Percentiles rank a stretch among this genome's conserved stretches.
phyloP scores from a whole-genome alignment of 169 alveolate genomes.

The Plasmodium relictum region DNA sequence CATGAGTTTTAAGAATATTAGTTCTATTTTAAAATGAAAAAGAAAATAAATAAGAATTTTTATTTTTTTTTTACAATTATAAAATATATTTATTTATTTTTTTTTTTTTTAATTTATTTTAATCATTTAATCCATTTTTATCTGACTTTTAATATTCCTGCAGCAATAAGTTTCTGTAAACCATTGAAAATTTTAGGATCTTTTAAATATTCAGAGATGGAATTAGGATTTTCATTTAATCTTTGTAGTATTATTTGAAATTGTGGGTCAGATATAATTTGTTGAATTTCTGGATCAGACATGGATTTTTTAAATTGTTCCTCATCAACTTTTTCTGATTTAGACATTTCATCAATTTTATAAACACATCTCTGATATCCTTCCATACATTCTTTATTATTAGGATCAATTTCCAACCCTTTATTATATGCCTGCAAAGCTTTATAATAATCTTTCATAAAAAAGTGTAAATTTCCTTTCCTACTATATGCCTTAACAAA shows the following conservation, averaged over 20 bases:
- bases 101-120: neutral
- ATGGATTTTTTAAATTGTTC: slow-evolving; percentile 90
- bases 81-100: neutral
- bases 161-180: slow-evolving; percentile 96
- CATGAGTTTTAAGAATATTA: neutral
- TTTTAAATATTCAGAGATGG: slow-evolving; percentile 89
- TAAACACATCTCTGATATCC: slow-evolving; percentile 87
- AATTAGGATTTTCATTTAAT: slow-evolving; percentile 90
- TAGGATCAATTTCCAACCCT: slow-evolving; percentile 96
- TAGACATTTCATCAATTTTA: slow-evolving; percentile 89
- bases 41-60: neutral
- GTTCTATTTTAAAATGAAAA: neutral
- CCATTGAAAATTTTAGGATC: slow-evolving; percentile 97
- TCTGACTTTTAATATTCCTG: slow-evolving; percentile 95
- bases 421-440: slow-evolving; percentile 96
- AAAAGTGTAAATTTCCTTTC: slow-evolving; percentile 95
- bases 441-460: slow-evolving; percentile 98
- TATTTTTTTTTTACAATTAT: neutral
- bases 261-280: slow-evolving; percentile 96
- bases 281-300: slow-evolving; percentile 98
- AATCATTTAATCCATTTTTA: slow-evolving; percentile 17
- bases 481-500: slow-evolving; percentile 97
- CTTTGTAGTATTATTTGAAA: slow-evolving; percentile 91
- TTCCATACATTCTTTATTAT: slow-evolving; percentile 89
- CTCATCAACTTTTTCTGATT: slow-evolving; percentile 90